Evolutionary conservation across 345 rosid species (phyloP).

Genomic region (Abelmoschus esculentus): DNA sequence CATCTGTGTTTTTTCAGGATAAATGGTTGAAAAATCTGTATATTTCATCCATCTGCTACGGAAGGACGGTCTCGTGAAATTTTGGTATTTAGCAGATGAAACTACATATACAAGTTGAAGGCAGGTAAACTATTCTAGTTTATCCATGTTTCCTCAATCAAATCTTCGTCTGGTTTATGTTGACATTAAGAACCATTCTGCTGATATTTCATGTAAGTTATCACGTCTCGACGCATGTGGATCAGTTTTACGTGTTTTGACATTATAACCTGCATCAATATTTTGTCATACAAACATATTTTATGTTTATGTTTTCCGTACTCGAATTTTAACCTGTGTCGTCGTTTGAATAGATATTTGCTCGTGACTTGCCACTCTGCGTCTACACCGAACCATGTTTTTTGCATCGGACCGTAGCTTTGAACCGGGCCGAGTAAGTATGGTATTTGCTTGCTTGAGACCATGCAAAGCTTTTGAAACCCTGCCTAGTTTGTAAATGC

Average conservation of each 20-base stretch:
- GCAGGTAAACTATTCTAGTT: not conserved
- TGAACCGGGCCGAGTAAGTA: not conserved
- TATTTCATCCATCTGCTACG: slow-evolving; percentile 77
- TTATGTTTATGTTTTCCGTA: no score
- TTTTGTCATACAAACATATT: no score
- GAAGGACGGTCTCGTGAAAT: slow-evolving; percentile 71
- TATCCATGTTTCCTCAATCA: not conserved
- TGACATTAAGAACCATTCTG: not conserved
- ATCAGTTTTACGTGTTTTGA: no score
- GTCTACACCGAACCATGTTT: no score
- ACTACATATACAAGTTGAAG: slow-evolving; percentile 1
- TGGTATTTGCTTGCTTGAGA: not conserved
- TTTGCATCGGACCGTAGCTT: not conserved
- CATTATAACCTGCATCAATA: no score
- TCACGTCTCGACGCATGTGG: no score
- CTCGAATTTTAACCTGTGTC: not conserved
- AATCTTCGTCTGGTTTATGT: not conserved
- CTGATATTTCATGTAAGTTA: no score
- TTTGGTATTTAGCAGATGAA: not conserved
- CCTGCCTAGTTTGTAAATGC: not conserved
- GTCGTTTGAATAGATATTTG: not conserved
- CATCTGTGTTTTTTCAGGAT: not conserved
- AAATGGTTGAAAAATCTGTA: slow-evolving; percentile 58
- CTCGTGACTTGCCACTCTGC: not conserved
- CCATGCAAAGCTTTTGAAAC: not conserved